Percentiles rank a stretch among this genome's conserved stretches.
phyloP scores from a whole-genome alignment of 2,329 filamentous ascomycete species.

The Stagonosporopsis cucurbitacearum region DNA sequence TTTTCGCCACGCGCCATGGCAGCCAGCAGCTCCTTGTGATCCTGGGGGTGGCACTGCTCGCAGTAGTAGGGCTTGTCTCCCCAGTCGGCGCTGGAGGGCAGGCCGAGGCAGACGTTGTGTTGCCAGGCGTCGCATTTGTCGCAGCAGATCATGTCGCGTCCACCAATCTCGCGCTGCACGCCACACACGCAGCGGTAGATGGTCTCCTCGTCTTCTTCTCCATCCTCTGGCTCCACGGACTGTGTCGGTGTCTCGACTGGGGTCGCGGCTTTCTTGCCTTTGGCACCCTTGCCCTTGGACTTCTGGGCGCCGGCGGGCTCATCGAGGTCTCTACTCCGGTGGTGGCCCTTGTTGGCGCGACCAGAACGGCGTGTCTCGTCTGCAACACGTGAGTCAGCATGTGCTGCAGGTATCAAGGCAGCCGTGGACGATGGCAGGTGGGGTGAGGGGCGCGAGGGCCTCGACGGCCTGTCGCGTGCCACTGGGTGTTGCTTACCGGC shows the following conservation, averaged over 20 bases:
- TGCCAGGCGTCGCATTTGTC: slow-evolving; percentile 94
- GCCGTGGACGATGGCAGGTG: slow-evolving; percentile 19
- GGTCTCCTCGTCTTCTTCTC: slow-evolving; percentile 63
- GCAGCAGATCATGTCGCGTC: slow-evolving; percentile 94
- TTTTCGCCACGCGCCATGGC: slow-evolving; percentile 81
- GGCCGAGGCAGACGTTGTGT: slow-evolving; percentile 93
- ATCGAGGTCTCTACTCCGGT: slow-evolving; percentile 78
- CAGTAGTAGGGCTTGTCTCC: slow-evolving; percentile 73
- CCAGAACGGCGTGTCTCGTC: slow-evolving; percentile 92
- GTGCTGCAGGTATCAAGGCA: slow-evolving; percentile 9
- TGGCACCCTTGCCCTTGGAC: slow-evolving; percentile 46
- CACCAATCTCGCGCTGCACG: slow-evolving; percentile 77
- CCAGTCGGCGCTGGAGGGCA: slow-evolving; percentile 72
- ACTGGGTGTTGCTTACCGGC: slow-evolving; percentile 63
- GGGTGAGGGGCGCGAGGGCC: slow-evolving; percentile 13
- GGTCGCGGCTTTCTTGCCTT: slow-evolving; percentile 16
- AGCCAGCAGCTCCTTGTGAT: slow-evolving; percentile 80
- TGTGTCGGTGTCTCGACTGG: slow-evolving; percentile 50
- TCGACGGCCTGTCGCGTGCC: slow-evolving; percentile 22
- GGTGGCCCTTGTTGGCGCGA: slow-evolving; percentile 94
- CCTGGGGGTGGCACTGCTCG: slow-evolving; percentile 83
- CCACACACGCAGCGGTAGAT: slow-evolving; percentile 95
- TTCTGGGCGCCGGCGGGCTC: slow-evolving; percentile 50
- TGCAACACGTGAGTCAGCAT: slow-evolving; percentile 49
- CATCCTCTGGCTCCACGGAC: slow-evolving; percentile 50